Base-by-base conservation (phyloP, 305 asterid genomes). In the Fraxinus sp. region DNA sequence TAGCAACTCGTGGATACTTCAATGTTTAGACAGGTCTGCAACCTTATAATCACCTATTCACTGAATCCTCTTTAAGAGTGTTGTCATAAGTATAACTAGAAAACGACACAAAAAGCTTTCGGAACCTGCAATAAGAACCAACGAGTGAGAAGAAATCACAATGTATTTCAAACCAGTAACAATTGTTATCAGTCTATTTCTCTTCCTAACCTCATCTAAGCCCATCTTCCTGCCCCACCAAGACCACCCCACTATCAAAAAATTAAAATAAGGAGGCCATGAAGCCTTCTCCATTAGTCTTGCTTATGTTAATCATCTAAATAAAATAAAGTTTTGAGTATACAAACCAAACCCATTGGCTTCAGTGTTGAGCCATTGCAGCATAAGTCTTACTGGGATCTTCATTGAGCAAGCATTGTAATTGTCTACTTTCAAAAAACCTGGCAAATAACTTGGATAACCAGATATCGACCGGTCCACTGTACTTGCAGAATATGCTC, bases 321-420 rank as follows among this genome's bases (percentile, higher is more conserved):
- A 76, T 64, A 26, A 46, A 43, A 68, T 72, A 33, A 32, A 39
- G 73, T 30, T 11, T 20, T 32, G 52, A 71, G 7, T 14, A 18
- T 0, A 68, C 90, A 16, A 85, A 95, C 98, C 98, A 95, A 86
- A 93, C 90, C 97, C 97, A 95, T 83, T 95, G 98, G 90, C 97
- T 95, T 39, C 77, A 87, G 84, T 93, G 97, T 75, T 91, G 96
- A 86, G 96, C 96, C 97, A 95, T 95, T 13, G 97, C 97, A 41
- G 86, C 87, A 84, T 90, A 93, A 84, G 92, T 95, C 87, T 79
- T 91, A 16, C 75, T 79, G 41, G 93, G 92, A 83, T 90, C 85
- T 84, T 79, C 88, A 84, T 95, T 93, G 80, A 90, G 90, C 84
- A 95, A 83, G 89, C 93, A 92, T 62, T 92, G 86, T 16, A 89